Percentiles rank a stretch among this genome's conserved stretches.
Evolutionary conservation across 305 asterid species (phyloP).

Genomic region (Fraxinus paxiana): DNA sequence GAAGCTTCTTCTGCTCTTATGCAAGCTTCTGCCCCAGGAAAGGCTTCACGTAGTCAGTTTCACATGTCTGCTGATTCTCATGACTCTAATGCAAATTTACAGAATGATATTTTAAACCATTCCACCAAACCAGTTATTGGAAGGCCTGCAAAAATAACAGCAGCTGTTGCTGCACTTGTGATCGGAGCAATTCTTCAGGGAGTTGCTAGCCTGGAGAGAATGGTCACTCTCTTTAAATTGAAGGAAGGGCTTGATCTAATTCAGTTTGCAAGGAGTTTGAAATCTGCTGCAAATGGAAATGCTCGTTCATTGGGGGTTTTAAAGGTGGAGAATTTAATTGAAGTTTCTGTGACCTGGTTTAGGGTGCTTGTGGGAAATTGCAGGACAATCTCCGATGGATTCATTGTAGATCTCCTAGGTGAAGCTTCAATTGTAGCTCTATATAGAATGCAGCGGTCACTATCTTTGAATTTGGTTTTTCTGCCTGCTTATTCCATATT

Average conservation of each 20-base stretch:
- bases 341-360: constrained; percentile 89
- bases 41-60: constrained; percentile 68
- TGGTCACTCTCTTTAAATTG: constrained; percentile 75
- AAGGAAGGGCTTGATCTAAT: constrained; percentile 86
- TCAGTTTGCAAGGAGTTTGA: constrained; percentile 72
- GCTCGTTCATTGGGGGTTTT: constrained; percentile 59
- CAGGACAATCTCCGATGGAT: constrained; percentile 85
- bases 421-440: constrained; percentile 86
- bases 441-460: constrained; percentile 75
- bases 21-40: constrained; percentile 68
- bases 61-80: constrained; percentile 67
- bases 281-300: constrained; percentile 76
- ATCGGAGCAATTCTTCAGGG: constrained; percentile 88
- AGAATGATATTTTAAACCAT: constrained; percentile 50
- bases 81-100: constrained; percentile 47
- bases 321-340: constrained; percentile 71
- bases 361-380: constrained; percentile 97
- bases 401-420: constrained; percentile 79
- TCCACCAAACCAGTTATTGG: constrained; percentile 45
- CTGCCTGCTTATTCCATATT: constrained; percentile 87
- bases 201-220: constrained; percentile 82
- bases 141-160: constrained; percentile 55
- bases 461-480: constrained; percentile 67
- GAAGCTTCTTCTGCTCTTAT: constrained; percentile 82
- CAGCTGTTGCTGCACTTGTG: constrained; percentile 82